Conservation (phyloP, 345 rosid species). For the Sonneratia alba region DNA sequence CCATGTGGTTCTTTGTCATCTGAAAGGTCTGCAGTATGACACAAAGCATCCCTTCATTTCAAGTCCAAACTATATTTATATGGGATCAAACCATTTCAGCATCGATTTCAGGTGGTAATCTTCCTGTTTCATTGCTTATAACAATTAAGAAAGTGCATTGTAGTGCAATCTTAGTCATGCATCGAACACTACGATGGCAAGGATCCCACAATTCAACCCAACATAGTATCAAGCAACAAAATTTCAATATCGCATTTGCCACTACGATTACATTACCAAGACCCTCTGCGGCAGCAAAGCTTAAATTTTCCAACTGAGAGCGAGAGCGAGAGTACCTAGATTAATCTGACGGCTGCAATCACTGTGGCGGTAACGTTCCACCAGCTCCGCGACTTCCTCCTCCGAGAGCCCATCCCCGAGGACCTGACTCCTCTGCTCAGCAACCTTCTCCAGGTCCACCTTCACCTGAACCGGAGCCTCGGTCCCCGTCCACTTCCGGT, state of each 20-base stretch:
- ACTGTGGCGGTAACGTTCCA: conserved; percentile 69
- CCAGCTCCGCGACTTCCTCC: conserved; percentile 62
- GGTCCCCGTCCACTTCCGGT: conserved; percentile 80
- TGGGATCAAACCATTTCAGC: neutral
- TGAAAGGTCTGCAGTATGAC: neutral
- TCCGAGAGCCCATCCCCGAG: conserved; percentile 56
- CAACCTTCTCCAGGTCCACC: conserved; percentile 24
- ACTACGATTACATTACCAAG: neutral
- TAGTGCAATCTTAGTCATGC: neutral
- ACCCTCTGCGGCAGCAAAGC: too few relatives aligned
- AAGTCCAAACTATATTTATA: neutral
- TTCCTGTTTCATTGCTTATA: neutral
- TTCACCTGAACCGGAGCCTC: conserved; percentile 35
- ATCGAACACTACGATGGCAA: neutral
- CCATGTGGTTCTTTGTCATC: neutral
- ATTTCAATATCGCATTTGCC: neutral
- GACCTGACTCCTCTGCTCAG: conserved; percentile 39
- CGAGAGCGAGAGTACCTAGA: conserved; percentile 31
- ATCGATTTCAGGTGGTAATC: neutral
- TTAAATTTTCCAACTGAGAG: neutral
- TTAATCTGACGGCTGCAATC: conserved; percentile 82
- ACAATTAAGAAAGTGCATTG: neutral
- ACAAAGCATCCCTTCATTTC: neutral
- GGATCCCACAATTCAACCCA: neutral
- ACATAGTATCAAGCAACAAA: neutral